Evolutionary conservation across 2,329 filamentous ascomycete species (phyloP).

Genomic region (Epichloe aotearoae): DNA sequence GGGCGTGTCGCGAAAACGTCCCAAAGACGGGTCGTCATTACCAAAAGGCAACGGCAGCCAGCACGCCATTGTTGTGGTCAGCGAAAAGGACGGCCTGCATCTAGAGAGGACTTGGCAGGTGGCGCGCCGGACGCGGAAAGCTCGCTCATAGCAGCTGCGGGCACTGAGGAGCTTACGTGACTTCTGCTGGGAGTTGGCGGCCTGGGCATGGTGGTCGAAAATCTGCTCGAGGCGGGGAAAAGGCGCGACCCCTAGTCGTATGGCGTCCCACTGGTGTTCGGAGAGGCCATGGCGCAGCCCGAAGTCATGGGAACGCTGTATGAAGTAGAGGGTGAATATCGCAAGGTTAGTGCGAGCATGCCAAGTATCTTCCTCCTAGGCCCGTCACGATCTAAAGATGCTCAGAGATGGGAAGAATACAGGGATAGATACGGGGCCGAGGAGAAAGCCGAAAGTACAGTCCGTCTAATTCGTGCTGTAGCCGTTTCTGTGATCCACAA

Average conservation of each 20-base stretch:
- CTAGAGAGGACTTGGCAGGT: slow-evolving; percentile 28
- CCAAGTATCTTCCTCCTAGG: background rate
- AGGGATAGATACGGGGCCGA: background rate
- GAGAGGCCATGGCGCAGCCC: background rate
- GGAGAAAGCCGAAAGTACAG: too few relatives aligned
- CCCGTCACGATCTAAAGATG: background rate
- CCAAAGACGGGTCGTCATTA: slow-evolving; percentile 21
- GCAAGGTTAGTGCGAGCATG: background rate
- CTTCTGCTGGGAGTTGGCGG: too few relatives aligned
- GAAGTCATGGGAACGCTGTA: background rate
- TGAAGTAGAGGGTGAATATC: background rate
- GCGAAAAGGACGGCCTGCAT: slow-evolving; percentile 21
- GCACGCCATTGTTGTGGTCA: slow-evolving; percentile 25
- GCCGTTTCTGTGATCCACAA: too few relatives aligned
- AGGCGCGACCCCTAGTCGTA: too few relatives aligned
- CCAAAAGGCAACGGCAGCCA: slow-evolving; percentile 26
- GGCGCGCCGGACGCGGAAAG: background rate
- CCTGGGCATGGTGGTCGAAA: too few relatives aligned
- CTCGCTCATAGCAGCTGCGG: too few relatives aligned
- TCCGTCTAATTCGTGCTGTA: too few relatives aligned
- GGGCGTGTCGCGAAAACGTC: slow-evolving; percentile 20
- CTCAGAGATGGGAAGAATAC: background rate
- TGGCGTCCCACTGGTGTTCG: too few relatives aligned
- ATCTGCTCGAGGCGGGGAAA: too few relatives aligned
- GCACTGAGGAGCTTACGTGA: too few relatives aligned